Percentiles rank a stretch among this genome's conserved stretches.
Evolutionary conservation across 2,329 filamentous ascomycete species (phyloP).

Genomic region (Fusarium tanahbumbuense): DNA sequence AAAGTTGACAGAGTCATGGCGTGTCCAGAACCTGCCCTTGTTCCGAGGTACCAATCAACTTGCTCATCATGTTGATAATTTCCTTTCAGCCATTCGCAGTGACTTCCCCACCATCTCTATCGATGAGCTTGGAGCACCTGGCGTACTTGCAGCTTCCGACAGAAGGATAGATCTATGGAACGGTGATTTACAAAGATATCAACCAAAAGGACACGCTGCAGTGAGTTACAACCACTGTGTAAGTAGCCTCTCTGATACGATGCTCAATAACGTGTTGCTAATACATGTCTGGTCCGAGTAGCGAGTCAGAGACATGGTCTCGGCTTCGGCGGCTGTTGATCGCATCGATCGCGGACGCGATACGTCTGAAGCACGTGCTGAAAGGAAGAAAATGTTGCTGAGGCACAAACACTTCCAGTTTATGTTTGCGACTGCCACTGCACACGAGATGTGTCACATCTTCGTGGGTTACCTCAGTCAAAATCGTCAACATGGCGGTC

Average conservation of each 20-base stretch:
- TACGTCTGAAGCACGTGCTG: not conserved
- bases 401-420: not conserved
- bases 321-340: not conserved
- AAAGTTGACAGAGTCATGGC: not conserved
- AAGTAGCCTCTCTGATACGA: not conserved
- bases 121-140: not conserved
- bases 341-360: not conserved
- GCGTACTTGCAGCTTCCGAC: not conserved
- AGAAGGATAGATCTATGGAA: not conserved
- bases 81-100: not conserved
- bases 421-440: not conserved
- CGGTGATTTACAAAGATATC: not conserved
- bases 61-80: not conserved
- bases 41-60: not conserved
- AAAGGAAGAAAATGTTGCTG: not conserved
- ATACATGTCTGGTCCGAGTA: not conserved
- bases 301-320: not conserved
- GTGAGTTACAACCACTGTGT: not conserved
- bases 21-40: not conserved
- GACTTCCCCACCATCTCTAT: not conserved
- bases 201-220: not conserved
- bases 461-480: not conserved
- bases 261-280: no score
- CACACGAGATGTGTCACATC: not conserved
- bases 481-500: accelerated